Evolutionary conservation across 106 monocot genomes (phyloP).

Genomic region (Cymbidium sinense): DNA sequence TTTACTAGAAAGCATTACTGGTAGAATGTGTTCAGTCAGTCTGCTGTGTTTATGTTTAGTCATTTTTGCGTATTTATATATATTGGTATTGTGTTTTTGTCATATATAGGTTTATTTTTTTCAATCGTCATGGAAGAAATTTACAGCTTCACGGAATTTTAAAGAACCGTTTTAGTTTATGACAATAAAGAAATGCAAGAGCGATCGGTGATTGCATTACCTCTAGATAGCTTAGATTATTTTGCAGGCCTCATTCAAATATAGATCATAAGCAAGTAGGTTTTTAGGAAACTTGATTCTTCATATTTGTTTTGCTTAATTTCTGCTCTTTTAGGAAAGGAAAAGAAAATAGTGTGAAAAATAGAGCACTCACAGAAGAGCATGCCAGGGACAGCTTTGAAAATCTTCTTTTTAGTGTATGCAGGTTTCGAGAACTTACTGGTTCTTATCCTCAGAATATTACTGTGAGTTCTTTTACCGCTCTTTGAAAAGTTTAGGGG

Average conservation of each 20-base stretch:
- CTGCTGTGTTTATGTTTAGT: not conserved
- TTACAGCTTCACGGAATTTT: not conserved
- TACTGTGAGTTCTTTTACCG: constrained; percentile 37
- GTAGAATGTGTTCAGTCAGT: not conserved
- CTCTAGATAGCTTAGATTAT: not conserved
- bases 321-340: constrained; percentile 26
- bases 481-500: not conserved
- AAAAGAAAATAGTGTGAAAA: constrained; percentile 49
- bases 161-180: not conserved
- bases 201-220: not conserved
- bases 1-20: not conserved
- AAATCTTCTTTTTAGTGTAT: constrained; percentile 95
- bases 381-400: constrained; percentile 99
- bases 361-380: constrained; percentile 85
- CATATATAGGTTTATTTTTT: not conserved
- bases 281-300: not conserved
- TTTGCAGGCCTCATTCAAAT: not conserved
- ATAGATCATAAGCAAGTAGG: not conserved
- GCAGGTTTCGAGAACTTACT: constrained; percentile 94
- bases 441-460: constrained; percentile 82
- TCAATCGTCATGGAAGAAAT: not conserved
- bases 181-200: not conserved
- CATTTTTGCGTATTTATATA: not conserved
- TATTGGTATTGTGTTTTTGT: not conserved
- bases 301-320: not conserved